Percentiles rank a stretch among this genome's conserved stretches.
Conservation (phyloP, 2,329 filamentous ascomycete species). For the Stachybotrys chartarum region DNA sequence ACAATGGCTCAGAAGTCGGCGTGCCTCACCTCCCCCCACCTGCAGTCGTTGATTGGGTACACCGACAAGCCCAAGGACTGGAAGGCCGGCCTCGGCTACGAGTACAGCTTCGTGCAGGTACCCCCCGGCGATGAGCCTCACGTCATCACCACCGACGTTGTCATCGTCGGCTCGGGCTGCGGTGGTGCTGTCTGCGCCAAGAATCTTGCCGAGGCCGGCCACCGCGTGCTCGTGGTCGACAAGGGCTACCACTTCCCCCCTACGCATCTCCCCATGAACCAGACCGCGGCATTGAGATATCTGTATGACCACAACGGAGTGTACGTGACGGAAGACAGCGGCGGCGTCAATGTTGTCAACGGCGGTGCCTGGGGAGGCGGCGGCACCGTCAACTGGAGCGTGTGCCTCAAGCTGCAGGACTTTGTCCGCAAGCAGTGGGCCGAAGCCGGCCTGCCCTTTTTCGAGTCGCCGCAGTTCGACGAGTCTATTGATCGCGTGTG, state of each 20-base stretch:
- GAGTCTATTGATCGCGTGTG: conserved; percentile 74
- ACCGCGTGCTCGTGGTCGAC: conserved; percentile 72
- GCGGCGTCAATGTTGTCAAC: conserved; percentile 50
- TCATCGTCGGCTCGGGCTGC: conserved; percentile 82
- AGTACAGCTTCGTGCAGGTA: conserved; percentile 58
- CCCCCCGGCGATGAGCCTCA: conserved; percentile 34
- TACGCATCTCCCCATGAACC: conserved; percentile 66
- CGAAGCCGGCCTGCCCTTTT: conserved; percentile 60
- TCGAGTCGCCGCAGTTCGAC: conserved; percentile 68
- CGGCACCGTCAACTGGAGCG: conserved; percentile 82
- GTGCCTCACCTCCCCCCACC: conserved; percentile 46
- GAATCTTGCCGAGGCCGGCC: conserved; percentile 68
- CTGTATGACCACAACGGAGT: conserved; percentile 65
- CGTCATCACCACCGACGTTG: conserved; percentile 68
- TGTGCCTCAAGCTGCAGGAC: conserved; percentile 58
- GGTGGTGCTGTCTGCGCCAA: conserved; percentile 79
- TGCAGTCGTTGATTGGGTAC: conserved; percentile 50
- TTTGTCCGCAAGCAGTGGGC: conserved; percentile 81
- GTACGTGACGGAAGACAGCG: conserved; percentile 46
- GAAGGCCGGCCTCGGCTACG: conserved; percentile 41
- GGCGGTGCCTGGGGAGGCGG: conserved; percentile 79
- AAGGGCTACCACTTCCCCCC: conserved; percentile 73
- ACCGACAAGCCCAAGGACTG: conserved; percentile 45
- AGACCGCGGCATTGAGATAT: conserved; percentile 50
- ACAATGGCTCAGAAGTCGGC: conserved; percentile 47